Percentiles rank a stretch among this genome's conserved stretches.
Evolutionary conservation across 805 yeast genomes (phyloP).

Genomic region (Candida maesae): DNA sequence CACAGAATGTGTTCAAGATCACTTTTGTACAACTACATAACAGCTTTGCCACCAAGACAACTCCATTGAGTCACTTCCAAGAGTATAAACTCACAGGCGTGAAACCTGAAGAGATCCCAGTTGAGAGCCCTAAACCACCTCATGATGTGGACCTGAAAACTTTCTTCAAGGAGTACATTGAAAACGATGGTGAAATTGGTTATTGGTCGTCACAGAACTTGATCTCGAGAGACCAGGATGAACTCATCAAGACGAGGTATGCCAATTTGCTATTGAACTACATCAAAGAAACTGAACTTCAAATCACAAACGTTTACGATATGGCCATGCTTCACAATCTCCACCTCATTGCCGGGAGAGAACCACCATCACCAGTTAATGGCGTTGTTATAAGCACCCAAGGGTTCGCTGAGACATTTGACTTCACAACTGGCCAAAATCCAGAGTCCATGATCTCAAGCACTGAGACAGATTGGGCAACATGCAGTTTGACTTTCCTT

Average conservation of each 20-base stretch:
- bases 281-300: constrained; percentile 7
- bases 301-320: constrained; percentile 15
- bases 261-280: constrained; percentile 15
- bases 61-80: constrained; percentile 24
- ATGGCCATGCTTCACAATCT: constrained; percentile 12
- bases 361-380: neutral
- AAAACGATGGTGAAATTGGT: constrained; percentile 6
- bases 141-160: constrained; percentile 8
- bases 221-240: constrained; percentile 17
- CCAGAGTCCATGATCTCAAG: constrained; percentile 13
- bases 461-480: constrained; percentile 21
- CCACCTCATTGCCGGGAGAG: constrained; percentile 2
- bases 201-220: constrained; percentile 15
- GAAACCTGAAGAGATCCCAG: neutral
- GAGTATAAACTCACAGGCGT: constrained; percentile 17
- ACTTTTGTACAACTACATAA: constrained; percentile 17
- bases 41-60: constrained; percentile 2
- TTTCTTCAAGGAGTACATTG: constrained; percentile 10
- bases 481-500: constrained; percentile 24
- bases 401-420: constrained; percentile 20
- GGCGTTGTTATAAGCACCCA: constrained; percentile 10
- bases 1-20: constrained; percentile 19
- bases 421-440: constrained; percentile 10
- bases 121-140: neutral
- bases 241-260: constrained; percentile 13